These are phyloP conservation scores for Globomyces pollinis-pini DNA, from an alignment of 192 early-diverging fungal genomes.

Conservation along the genomic window DNA sequence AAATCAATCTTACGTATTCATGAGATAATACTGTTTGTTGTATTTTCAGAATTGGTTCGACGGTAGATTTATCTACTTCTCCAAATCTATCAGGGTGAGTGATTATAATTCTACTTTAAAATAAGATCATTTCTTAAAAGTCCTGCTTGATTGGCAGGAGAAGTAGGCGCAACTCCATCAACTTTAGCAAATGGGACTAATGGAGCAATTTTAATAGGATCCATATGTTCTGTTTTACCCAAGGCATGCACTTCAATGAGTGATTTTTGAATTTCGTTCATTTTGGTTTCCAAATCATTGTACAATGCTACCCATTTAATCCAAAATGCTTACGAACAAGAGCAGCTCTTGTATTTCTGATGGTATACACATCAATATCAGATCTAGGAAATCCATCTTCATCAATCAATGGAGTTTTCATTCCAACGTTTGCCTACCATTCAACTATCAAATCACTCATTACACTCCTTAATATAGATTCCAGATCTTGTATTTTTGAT, in stretches of 20 bases:
- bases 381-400: slow-evolving; percentile 56
- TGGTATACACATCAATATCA: slow-evolving; percentile 57
- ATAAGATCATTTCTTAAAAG: slow-evolving; percentile 22
- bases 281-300: slow-evolving; percentile 14
- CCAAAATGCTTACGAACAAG: slow-evolving; percentile 22
- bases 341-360: slow-evolving; percentile 42
- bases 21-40: no score
- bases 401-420: slow-evolving; percentile 49
- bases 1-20: background rate
- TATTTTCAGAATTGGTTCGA: no score
- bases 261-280: slow-evolving; percentile 45
- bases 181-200: slow-evolving; percentile 14
- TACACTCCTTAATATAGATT: background rate
- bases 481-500: slow-evolving; percentile 10
- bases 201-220: background rate
- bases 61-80: background rate
- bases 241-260: slow-evolving; percentile 37
- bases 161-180: slow-evolving; percentile 25
- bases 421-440: slow-evolving; percentile 36
- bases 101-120: no score
- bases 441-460: no score
- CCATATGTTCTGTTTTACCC: background rate
- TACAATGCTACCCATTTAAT: background rate
- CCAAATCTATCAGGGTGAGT: no score
- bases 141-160: slow-evolving; percentile 23